A percentile compares a stretch with the other conserved stretches of the same genome.
phyloP scores from a whole-genome alignment of 495 filamentous ascomycete genomes.

The Amorphotheca resinae region DNA sequence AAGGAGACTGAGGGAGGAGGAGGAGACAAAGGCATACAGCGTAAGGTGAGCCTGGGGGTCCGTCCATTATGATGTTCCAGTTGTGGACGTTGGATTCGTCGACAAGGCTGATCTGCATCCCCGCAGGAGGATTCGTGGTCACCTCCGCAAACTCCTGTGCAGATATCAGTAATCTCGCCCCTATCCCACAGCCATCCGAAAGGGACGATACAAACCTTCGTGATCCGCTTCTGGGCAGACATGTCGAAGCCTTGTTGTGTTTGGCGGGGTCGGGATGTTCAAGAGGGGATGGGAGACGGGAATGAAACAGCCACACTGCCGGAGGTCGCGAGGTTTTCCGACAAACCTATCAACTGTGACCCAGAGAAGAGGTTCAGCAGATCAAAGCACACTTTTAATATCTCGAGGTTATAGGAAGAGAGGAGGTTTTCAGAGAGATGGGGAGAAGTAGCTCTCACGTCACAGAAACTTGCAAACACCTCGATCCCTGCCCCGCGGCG shows the following conservation, averaged over 20 bases:
- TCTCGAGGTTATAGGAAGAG: background rate
- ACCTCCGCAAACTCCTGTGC: slow-evolving; percentile 62
- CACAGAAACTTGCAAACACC: background rate
- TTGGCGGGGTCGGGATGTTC: background rate
- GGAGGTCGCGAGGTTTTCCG: no score
- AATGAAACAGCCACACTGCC: background rate
- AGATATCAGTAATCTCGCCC: slow-evolving; percentile 5
- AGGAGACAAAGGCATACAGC: slow-evolving; percentile 33
- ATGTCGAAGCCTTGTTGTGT: slow-evolving; percentile 22
- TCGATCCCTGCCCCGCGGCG: slow-evolving; percentile 1
- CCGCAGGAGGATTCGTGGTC: slow-evolving; percentile 45
- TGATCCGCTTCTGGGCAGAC: slow-evolving; percentile 28
- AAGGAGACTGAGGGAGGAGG: no score
- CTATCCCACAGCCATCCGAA: no score
- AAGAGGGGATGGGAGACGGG: no score
- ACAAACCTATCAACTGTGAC: no score
- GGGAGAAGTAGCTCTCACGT: background rate
- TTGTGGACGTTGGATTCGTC: slow-evolving; percentile 66
- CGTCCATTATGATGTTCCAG: slow-evolving; percentile 72
- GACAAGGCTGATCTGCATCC: slow-evolving; percentile 51
- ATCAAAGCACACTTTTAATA: no score
- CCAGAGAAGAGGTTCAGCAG: no score
- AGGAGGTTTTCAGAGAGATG: background rate
- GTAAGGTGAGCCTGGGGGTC: slow-evolving; percentile 60
- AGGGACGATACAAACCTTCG: slow-evolving; percentile 17